Evolutionary conservation across 768 basidiomycete genomes (phyloP), one percentile per base, ranked within the genome.

Genomic region (Tricholoma saponaceum): DNA sequence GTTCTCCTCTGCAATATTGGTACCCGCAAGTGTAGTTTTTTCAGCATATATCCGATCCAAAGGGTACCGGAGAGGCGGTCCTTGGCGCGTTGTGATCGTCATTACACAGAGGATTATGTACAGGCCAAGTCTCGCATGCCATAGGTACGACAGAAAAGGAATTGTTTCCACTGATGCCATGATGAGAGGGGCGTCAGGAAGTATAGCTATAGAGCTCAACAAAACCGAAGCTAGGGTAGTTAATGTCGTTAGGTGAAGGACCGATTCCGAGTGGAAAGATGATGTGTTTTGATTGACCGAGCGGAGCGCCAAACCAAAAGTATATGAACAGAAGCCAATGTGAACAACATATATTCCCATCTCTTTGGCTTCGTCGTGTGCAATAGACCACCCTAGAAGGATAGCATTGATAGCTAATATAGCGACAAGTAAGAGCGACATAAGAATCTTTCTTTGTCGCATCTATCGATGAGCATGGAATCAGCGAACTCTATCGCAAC

Each of bases 51-150:
- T 86, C 10, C 72, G 72, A 56, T 85, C 80, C n/a, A 85, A 75
- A 0, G 90, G 87, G 65, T 83, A 91, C 66, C 92, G 83, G 5
- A 95, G 74, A 8, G 77, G 72, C 0, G 95, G 95, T 0, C 93
- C 93, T 35, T 80, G 76, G 2, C 88, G 89, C 1, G 85, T 87
- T n/a, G 86, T 76, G 39, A 76, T 70, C 7, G 70, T 69, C 8
- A 73, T 50, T 33, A 74, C 56, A 55, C 74, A 74, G 2, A 78
- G 72, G 16, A 82, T 35, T 23, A 71, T 66, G 62, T 86, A 88
- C 18, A 87, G 66, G 5, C 63, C 74, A 14, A 87, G 65, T 8
- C 78, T 72, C 2, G 77, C 68, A 54, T 83, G 83, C 83, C 85
- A 88, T 5, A 87, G 65, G 60, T 68, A 61, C 59, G 63, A 51